A percentile compares a stretch with the other conserved stretches of the same genome.
phyloP scores from a whole-genome alignment of 441 rosid genomes.

The Brassica hybrid region DNA sequence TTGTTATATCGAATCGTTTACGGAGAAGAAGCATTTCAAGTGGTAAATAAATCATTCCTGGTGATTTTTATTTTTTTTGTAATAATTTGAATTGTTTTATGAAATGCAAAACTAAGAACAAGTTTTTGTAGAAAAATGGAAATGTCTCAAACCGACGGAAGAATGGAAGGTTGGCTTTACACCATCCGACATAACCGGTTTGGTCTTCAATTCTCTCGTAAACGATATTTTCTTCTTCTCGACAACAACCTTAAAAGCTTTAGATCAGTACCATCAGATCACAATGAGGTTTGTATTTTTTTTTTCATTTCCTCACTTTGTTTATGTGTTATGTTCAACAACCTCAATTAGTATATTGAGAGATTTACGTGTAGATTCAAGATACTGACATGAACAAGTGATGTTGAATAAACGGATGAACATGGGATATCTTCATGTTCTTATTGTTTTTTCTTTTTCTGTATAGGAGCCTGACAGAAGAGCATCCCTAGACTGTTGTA shows the following conservation, averaged over 20 bases:
- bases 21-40: constrained; percentile 4
- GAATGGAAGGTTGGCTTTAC: no score
- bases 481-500: no score
- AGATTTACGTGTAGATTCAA: neutral
- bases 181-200: constrained; percentile 74
- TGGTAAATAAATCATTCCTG: constrained; percentile 1
- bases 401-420: neutral
- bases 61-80: no score
- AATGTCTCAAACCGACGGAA: no score
- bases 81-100: no score
- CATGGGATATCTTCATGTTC: constrained; percentile 12
- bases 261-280: constrained; percentile 63
- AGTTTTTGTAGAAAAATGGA: no score
- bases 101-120: no score
- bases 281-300: constrained; percentile 52
- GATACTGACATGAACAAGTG: neutral
- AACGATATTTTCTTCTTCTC: constrained; percentile 75
- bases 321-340: constrained; percentile 9
- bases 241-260: constrained; percentile 67
- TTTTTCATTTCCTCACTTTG: constrained; percentile 10
- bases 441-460: constrained; percentile 8
- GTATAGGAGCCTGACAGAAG: no score
- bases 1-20: constrained; percentile 22
- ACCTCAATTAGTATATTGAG: neutral
- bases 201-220: constrained; percentile 77